Base-by-base conservation (phyloP, 495 filamentous ascomycete genomes). In the Wilcoxina mikolae region DNA sequence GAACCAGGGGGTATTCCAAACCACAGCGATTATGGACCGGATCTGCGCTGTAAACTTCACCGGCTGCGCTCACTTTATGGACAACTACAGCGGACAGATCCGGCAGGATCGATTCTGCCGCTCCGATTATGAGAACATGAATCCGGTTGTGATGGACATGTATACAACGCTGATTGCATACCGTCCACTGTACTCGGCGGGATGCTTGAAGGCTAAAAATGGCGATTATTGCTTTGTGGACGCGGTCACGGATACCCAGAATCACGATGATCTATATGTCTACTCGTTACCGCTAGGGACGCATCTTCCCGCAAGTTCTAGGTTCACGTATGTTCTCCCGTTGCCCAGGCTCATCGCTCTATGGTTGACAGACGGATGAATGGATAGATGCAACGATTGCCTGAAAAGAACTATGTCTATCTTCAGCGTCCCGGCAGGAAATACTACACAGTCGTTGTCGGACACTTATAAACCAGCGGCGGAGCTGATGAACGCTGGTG, bases 211-310 rank as follows among this genome's bases (percentile, higher is more conserved):
- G 59, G 67, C 70, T 2, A 58, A 70, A 29, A 71, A 72, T 12
- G 73, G 73, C 5, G 85, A 84, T 62, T 86, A 82, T 71, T 59
- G 81, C 69, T 95, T 87, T 65, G 85, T 86, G 54, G 83, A 87
- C 60, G 87, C 88, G 23, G 78, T 87, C 55, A 87, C 82, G 9
- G 94, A 94, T 66, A 60, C 62, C 17, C 73, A 77, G 9, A 82
- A 77, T 24, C 71, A 81, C 0, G 74, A 76, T 24, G 81, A 85
- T 65, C 74, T 79, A 31, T 84, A 87, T 56, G 70, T 89, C 17
- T 98, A 95, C 70, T 87, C 81, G 60, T 70, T 96, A 0, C 84
- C 91, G 3, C 73, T 94, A 35, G 90, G 90, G 25, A 76, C 74
- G n/a, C 56, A 68, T 3, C 68, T 95, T 2, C 79, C 83, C 0